Percentiles rank a stretch among this genome's conserved stretches.
These are phyloP conservation scores for Neonectria sp. DNA, from an alignment of 2,329 filamentous ascomycete genomes.

Conservation along the genomic window DNA sequence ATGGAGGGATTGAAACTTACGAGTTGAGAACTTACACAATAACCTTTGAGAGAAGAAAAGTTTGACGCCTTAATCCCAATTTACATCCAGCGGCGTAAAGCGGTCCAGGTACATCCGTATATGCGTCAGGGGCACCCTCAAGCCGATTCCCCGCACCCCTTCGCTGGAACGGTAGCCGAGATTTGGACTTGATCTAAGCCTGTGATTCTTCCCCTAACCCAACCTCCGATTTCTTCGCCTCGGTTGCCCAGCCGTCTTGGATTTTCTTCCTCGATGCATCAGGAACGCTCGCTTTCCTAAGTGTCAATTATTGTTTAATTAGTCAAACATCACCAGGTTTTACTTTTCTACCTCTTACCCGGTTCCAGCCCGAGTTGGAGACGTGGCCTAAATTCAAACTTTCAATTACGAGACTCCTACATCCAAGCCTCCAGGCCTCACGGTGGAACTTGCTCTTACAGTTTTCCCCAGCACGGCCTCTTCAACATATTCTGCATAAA, in stretches of 20 bases:
- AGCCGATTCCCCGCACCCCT: background rate
- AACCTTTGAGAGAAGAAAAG: background rate
- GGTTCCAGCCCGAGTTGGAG: background rate
- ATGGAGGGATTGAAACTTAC: background rate
- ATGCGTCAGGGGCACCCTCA: background rate
- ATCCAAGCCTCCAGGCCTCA: background rate
- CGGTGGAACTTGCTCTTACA: background rate
- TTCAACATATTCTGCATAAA: background rate
- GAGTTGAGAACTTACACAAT: background rate
- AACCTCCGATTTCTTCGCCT: background rate
- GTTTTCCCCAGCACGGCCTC: background rate
- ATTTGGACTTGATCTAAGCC: background rate
- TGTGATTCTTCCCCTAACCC: background rate
- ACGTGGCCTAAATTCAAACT: background rate
- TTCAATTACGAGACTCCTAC: background rate
- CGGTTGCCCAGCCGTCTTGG: background rate
- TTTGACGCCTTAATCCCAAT: background rate
- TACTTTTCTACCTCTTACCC: background rate
- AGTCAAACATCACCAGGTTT: background rate
- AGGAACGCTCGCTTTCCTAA: background rate
- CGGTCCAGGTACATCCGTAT: too few relatives aligned
- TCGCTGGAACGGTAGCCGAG: background rate
- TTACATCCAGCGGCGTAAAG: background rate
- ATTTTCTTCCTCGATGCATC: background rate
- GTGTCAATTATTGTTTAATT: background rate